A percentile compares a stretch with the other conserved stretches of the same genome.
These are phyloP conservation scores for Magnaporthiopsis rhizophila DNA, from an alignment of 2,329 filamentous ascomycete species.

Conservation along the genomic window DNA sequence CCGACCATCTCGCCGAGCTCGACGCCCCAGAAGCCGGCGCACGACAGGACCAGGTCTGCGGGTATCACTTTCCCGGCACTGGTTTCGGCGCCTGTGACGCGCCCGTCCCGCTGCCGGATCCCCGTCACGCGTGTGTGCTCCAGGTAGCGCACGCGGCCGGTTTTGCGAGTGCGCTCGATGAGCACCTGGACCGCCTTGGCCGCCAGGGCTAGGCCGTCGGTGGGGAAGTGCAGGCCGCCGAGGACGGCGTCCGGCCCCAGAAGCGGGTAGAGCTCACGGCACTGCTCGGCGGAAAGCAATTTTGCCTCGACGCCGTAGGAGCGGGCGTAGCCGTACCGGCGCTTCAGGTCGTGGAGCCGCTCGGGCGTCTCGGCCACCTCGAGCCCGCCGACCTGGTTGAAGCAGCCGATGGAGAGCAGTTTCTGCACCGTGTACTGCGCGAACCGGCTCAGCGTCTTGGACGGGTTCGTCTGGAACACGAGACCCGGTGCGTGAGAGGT, in stretches of 20 bases:
- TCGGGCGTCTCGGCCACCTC: constrained; percentile 54
- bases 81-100: constrained; percentile 49
- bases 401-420: constrained; percentile 47
- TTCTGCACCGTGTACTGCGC: constrained; percentile 57
- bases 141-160: constrained; percentile 48
- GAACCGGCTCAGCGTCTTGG: constrained; percentile 48
- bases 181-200: constrained; percentile 54
- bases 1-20: constrained; percentile 56
- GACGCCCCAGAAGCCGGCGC: constrained; percentile 59
- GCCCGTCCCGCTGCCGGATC: constrained; percentile 39
- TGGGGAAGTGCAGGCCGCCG: constrained; percentile 52
- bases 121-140: constrained; percentile 49
- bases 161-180: constrained; percentile 46
- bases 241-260: constrained; percentile 45
- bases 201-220: constrained; percentile 52
- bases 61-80: constrained; percentile 31
- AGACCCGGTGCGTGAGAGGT: constrained; percentile 58
- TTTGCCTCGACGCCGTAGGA: constrained; percentile 53
- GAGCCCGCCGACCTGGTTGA: constrained; percentile 56
- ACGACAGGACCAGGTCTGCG: constrained; percentile 54
- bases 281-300: constrained; percentile 44
- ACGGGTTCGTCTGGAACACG: constrained; percentile 54
- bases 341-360: constrained; percentile 51
- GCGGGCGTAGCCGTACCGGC: constrained; percentile 51
- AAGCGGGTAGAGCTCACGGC: constrained; percentile 43